These are phyloP conservation scores for Eucalyptus cloeziana DNA, from an alignment of 345 rosid genomes.

Conservation along the genomic window DNA sequence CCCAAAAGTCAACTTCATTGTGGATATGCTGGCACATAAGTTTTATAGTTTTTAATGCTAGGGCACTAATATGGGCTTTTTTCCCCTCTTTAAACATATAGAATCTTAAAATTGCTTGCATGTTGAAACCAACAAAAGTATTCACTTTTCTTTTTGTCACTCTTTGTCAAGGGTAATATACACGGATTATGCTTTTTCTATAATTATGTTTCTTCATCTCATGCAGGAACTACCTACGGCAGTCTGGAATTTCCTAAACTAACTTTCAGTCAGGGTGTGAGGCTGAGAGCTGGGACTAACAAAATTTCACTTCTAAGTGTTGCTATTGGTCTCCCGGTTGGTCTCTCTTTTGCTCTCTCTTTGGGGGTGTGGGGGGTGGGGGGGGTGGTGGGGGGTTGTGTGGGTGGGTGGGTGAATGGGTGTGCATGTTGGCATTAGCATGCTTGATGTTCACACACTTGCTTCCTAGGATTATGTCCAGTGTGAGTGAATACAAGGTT, in stretches of 20 bases:
- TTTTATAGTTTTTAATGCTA: neutral
- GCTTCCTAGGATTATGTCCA: neutral
- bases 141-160: neutral
- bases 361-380: too few relatives aligned
- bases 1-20: neutral
- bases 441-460: conserved; percentile 5
- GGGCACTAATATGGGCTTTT: neutral
- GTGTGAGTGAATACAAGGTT: neutral
- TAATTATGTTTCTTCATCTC: neutral
- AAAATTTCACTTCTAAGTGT: conserved; percentile 33
- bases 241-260: conserved; percentile 3
- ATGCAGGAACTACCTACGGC: neutral
- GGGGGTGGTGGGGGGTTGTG: neutral
- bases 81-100: neutral
- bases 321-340: conserved; percentile 57
- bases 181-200: neutral
- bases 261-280: conserved; percentile 4
- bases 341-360: conserved; percentile 6
- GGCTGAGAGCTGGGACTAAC: conserved; percentile 16
- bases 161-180: neutral
- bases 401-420: neutral
- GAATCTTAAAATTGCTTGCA: neutral
- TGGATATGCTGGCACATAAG: neutral
- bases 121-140: neutral
- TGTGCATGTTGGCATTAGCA: neutral